Conservation (phyloP, 1,284 basidiomycete species). For the Porodaedalea pini region DNA sequence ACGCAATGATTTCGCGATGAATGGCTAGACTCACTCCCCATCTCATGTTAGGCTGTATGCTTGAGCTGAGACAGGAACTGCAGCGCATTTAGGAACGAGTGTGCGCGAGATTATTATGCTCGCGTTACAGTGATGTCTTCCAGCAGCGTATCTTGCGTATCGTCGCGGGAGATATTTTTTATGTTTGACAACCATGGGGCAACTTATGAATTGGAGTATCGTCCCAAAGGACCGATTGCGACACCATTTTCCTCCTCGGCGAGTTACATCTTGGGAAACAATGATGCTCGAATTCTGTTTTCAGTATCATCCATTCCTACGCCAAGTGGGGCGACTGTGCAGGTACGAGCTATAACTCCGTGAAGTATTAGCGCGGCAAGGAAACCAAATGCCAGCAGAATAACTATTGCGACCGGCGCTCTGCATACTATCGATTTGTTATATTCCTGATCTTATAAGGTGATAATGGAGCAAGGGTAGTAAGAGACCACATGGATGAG, state of each 20-base stretch:
- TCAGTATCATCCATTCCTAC: slow-evolving; percentile 42
- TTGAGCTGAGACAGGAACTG: slow-evolving; percentile 46
- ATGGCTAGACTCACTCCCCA: slow-evolving; percentile 48
- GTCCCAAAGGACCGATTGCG: slow-evolving; percentile 32
- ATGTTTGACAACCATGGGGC: too few relatives aligned
- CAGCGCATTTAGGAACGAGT: not conserved
- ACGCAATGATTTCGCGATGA: slow-evolving; percentile 51
- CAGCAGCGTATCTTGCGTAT: slow-evolving; percentile 53
- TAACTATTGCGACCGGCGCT: too few relatives aligned
- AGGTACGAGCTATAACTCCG: slow-evolving; percentile 25
- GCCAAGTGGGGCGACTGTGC: slow-evolving; percentile 38
- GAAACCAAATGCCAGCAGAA: too few relatives aligned
- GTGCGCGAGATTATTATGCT: not conserved
- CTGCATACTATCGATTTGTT: too few relatives aligned
- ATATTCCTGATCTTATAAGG: too few relatives aligned
- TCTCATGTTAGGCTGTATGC: slow-evolving; percentile 53
- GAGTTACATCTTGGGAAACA: slow-evolving; percentile 26
- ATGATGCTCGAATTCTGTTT: slow-evolving; percentile 29
- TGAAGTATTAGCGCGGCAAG: not conserved
- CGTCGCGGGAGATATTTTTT: too few relatives aligned
- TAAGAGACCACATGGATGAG: not conserved
- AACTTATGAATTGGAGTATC: slow-evolving; percentile 16
- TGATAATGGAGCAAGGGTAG: too few relatives aligned
- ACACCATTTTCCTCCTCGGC: slow-evolving; percentile 34
- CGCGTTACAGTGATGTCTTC: slow-evolving; percentile 33